Conservation (phyloP, 306 rosid species). For the Vachellia pachyceras region DNA sequence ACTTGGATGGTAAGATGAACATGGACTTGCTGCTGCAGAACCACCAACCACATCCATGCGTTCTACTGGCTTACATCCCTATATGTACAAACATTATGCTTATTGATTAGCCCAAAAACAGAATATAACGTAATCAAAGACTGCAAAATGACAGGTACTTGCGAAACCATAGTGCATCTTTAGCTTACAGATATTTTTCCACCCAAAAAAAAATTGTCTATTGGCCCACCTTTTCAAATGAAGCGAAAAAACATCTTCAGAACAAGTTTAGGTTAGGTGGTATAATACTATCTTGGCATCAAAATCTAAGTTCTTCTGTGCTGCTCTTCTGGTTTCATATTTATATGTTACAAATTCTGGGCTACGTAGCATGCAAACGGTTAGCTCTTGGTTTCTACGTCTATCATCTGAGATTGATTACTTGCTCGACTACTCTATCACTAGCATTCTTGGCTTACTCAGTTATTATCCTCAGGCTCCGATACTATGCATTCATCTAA, state of each 20-base stretch:
- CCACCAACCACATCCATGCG: conserved; percentile 67
- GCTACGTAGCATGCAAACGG: background rate
- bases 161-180: background rate
- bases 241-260: background rate
- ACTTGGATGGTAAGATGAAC: conserved; percentile 80
- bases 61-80: conserved; percentile 88
- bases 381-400: background rate
- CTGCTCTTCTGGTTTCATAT: background rate
- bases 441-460: background rate
- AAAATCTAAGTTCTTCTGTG: background rate
- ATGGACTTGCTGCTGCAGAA: conserved; percentile 70
- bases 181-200: background rate
- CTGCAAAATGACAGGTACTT: conserved; percentile 6
- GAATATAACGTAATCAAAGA: background rate
- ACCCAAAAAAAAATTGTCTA: background rate
- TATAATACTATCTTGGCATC: background rate
- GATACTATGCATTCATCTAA: background rate
- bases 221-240: background rate
- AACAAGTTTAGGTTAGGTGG: background rate
- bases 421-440: background rate
- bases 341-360: background rate
- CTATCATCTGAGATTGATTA: background rate
- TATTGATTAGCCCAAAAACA: conserved; percentile 17
- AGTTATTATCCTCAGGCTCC: background rate
- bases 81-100: conserved; percentile 29